Evolutionary conservation across 1,284 basidiomycete species (phyloP), one percentile per base, ranked within the genome.

Genomic region (Rhodofomes roseus): DNA sequence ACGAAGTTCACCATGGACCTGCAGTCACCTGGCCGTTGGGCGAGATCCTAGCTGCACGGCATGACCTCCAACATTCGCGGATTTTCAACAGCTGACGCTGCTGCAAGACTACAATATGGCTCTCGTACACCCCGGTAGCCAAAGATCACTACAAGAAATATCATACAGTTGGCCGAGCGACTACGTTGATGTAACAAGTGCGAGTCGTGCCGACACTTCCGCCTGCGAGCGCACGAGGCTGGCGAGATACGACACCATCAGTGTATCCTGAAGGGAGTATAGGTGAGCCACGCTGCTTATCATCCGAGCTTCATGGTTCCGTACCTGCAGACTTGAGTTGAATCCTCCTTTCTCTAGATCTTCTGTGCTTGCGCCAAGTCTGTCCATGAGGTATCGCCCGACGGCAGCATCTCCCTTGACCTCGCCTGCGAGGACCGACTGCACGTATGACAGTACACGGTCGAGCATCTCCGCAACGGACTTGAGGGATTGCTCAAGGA

Each of bases 21-120:
- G 89, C 90, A 25, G 95, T 88, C 64, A 97, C 92, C 4, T 99
- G 96, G 94, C 96, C 96, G 0, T 73, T 99, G 16, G 96, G 95
- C n/a, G 96, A 99, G 74, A 91, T 98, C 46, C 78, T 98, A 20
- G 87, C 91, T 44, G 85, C 87, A 31, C 79, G 96, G 62, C 96
- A 99, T 74, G 96, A 98, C 76, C 77, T 95, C 68, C 90, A 97
- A 72, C 96, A 98, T 76, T 96, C 95, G 39, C 82, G 96, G 55
- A 92, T 99, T 65, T 99, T 99, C 81, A 99, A 99, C 74, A 92
- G 90, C 75, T 91, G 75, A 71, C 56, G 39, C 23, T 9, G n/a
- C 59, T 61, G 57, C 56, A 58, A 59, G 58, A 59, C 62, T 31
- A 25, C 29, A 53, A 36, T 14, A 43, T 36, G 40, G 20, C 40